phyloP scores from a whole-genome alignment of 1,284 basidiomycete genomes.

The Irpex rosettiformis region DNA sequence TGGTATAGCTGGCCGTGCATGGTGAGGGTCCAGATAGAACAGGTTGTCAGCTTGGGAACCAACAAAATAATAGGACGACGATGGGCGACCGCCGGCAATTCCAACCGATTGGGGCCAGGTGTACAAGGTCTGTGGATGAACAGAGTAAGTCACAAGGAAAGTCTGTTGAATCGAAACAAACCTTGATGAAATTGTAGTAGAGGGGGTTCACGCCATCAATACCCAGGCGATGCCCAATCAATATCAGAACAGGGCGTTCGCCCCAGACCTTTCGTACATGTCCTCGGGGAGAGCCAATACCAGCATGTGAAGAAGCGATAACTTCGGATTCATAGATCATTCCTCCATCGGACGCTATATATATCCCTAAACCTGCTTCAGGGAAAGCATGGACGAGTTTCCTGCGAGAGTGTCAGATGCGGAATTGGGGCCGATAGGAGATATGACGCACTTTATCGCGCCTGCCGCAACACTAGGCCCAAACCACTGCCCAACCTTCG shows the following conservation, averaged over 20 bases:
- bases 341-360: conserved; percentile 75
- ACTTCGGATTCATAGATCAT: conserved; percentile 87
- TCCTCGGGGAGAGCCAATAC: conserved; percentile 31
- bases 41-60: conserved; percentile 87
- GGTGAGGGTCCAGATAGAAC: conserved; percentile 96
- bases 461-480: conserved; percentile 96
- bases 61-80: conserved; percentile 97
- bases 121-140: conserved; percentile 65
- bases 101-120: conserved; percentile 94
- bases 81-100: conserved; percentile 93
- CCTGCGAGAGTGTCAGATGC: conserved; percentile 34
- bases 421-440: neutral
- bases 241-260: conserved; percentile 79
- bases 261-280: conserved; percentile 61
- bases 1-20: conserved; percentile 79
- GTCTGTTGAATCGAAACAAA: conserved; percentile 29
- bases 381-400: conserved; percentile 79
- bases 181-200: conserved; percentile 94
- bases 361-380: conserved; percentile 78
- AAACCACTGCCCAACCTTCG: conserved; percentile 97
- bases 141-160: conserved; percentile 2
- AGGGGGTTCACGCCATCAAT: conserved; percentile 93
- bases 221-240: conserved; percentile 86
- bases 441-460: conserved; percentile 74
- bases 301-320: conserved; percentile 68